phyloP scores from a whole-genome alignment of 129 eudicot species.

The Saposhnikovia divaricata region DNA sequence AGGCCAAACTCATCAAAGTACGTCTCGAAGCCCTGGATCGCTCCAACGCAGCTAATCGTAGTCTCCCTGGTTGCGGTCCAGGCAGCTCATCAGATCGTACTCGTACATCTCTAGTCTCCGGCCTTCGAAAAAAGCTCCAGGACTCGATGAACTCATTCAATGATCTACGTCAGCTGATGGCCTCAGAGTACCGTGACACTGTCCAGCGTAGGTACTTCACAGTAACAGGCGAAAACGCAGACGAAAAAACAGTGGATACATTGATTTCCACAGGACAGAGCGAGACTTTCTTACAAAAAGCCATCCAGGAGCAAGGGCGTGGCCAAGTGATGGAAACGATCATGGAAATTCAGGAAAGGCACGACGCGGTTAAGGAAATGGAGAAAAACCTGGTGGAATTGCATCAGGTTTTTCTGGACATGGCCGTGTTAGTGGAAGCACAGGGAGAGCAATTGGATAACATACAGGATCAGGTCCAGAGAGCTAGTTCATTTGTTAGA shows the following conservation, averaged over 20 bases:
- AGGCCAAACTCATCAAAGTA: conserved; percentile 52
- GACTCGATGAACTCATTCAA: conserved; percentile 38
- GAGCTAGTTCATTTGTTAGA: conserved; percentile 48
- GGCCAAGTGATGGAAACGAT: conserved; percentile 56
- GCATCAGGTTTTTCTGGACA: conserved; percentile 70
- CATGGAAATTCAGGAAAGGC: conserved; percentile 65
- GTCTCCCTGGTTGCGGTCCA: conserved; percentile 61
- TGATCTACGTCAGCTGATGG: conserved; percentile 38
- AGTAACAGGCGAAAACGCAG: conserved; percentile 66
- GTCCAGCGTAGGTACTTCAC: conserved; percentile 54
- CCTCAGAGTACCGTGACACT: conserved; percentile 60
- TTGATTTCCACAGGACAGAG: conserved; percentile 40
- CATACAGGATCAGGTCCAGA: conserved; percentile 42
- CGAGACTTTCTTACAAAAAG: conserved; percentile 42
- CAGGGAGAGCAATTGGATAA: conserved; percentile 49
- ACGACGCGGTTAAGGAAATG: conserved; percentile 57
- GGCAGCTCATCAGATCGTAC: conserved; percentile 74
- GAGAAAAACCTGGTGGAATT: conserved; percentile 48
- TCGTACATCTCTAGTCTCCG: conserved; percentile 57
- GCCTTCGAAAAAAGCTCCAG: conserved; percentile 36
- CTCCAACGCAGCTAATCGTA: conserved; percentile 45
- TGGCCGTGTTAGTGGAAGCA: conserved; percentile 56
- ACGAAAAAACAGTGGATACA: conserved; percentile 43
- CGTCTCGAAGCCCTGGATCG: conserved; percentile 50
- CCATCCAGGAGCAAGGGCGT: conserved; percentile 67